phyloP scores from a whole-genome alignment of 129 eudicot species.

The Flaveria ramosissima region DNA sequence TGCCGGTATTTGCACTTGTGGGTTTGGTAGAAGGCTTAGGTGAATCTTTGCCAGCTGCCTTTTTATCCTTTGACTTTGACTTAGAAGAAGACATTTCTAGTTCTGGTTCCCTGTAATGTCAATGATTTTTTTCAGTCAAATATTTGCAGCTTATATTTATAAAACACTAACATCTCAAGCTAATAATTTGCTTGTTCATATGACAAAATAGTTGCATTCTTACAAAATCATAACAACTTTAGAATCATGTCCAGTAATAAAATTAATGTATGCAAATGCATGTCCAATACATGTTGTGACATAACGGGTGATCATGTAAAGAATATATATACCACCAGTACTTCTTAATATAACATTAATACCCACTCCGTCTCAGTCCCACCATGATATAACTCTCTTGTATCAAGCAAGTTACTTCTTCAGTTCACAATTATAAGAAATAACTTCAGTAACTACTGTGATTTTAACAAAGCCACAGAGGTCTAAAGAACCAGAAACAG shows the following conservation, averaged over 20 bases:
- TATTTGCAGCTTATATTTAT: neutral
- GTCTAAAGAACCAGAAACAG: neutral
- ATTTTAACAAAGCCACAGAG: neutral
- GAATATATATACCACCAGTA: neutral
- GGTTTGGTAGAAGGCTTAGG: constrained; percentile 56
- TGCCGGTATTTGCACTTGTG: constrained; percentile 33
- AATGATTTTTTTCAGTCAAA: neutral
- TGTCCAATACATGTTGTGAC: neutral
- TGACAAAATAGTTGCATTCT: neutral
- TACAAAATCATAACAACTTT: neutral
- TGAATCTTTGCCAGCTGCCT: constrained; percentile 57
- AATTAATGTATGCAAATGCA: neutral
- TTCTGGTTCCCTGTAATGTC: constrained; percentile 32
- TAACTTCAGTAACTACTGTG: neutral
- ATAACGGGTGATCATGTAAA: neutral
- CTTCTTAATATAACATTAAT: neutral
- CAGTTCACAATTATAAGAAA: neutral
- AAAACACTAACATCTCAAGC: neutral
- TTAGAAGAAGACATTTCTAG: constrained; percentile 47
- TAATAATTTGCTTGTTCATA: neutral
- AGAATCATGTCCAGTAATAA: neutral
- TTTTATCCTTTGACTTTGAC: constrained; percentile 73
- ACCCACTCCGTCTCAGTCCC: neutral
- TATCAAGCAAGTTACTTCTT: neutral
- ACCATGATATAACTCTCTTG: neutral